Base-by-base conservation (phyloP, 2,329 filamentous ascomycete genomes). In the Colletotrichum agaves region DNA sequence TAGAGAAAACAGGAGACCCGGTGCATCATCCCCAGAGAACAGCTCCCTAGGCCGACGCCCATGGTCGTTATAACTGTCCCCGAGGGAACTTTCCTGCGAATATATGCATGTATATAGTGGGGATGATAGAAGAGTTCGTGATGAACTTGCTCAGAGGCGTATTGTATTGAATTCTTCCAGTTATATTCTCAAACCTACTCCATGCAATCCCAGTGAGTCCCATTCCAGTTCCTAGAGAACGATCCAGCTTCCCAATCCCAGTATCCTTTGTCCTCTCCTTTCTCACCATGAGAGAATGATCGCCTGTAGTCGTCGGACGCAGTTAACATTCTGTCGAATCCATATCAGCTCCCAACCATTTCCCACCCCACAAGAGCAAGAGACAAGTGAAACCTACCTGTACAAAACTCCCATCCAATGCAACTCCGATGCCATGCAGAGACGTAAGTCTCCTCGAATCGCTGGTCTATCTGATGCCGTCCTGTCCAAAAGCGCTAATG, bases 321-420 rank as follows among this genome's bases (percentile, higher is more conserved):
- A 19, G 33, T 39, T 55, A 33, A 55, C 33, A 37, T 55, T 31
- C 33, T 55, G 50, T 39, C 50, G 39, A 55, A 55, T n/a, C 33
- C 33, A 31, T 55, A 23, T 44, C 41, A 55, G 50, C 33, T 55
- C 33, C 31, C 13, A 21, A n/a, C 50, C 33, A n/a, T 39, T 55
- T 33, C 27, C n/a, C 41, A 15, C 8, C 3, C 41, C 1, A 10
- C 6, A 31, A 55, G 47, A 52, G 27, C 17, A 19, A 27, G n/a
- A 21, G 31, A 27, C 23, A 37, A 33, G 11, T 17, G 12, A 21
- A 15, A 39, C 50, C 33, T 55, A 55, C 50, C 50, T 39, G 33
- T 39, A 55, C 50, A 31, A 15, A 7, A 19, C 21, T 19, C 17
- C 12, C 50, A 8, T 39, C 33, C 47, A 19, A 35, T 52, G n/a